A percentile compares a stretch with the other conserved stretches of the same genome.
Evolutionary conservation across 2,329 filamentous ascomycete species (phyloP).

Genomic region (Tothia fuscella): DNA sequence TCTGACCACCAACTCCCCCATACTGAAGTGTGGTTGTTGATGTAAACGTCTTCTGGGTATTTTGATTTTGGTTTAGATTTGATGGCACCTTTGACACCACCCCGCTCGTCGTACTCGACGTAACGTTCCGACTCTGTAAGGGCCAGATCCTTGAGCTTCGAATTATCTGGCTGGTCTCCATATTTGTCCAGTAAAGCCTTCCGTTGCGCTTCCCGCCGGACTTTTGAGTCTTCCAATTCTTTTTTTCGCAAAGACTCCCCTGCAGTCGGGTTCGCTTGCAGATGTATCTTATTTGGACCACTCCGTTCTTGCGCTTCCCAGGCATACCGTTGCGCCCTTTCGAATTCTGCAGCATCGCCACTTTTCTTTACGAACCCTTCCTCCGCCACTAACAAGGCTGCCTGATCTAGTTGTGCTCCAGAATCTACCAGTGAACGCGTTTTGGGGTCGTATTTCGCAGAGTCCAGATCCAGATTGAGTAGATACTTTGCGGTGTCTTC

Average conservation of each 20-base stretch:
- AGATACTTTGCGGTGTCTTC: conserved; percentile 98
- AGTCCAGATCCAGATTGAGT: conserved; percentile 87
- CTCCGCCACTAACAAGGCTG: conserved; percentile 74
- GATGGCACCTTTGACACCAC: conserved; percentile 76
- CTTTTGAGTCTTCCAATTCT: conserved; percentile 60
- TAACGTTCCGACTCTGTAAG: conserved; percentile 75
- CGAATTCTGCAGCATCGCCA: conserved; percentile 87
- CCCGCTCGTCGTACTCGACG: conserved; percentile 87
- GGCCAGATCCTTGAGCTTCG: conserved; percentile 51
- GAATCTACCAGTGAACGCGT: conserved; percentile 81
- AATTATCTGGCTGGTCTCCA: conserved; percentile 30
- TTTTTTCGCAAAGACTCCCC: conserved; percentile 76
- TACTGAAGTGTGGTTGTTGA: conserved; percentile 84
- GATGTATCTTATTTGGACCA: conserved; percentile 67
- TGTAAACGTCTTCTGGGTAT: conserved; percentile 75
- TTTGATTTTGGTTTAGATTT: conserved; percentile 73
- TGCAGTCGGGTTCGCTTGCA: conserved; percentile 93
- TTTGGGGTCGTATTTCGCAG: conserved; percentile 95
- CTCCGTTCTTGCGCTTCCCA: conserved; percentile 89
- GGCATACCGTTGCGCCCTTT: conserved; percentile 75
- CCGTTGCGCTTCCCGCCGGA: conserved; percentile 54
- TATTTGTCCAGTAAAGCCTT: conserved; percentile 72
- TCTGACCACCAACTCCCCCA: conserved; percentile 98
- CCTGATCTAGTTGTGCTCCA: conserved; percentile 67
- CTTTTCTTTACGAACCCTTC: conserved; percentile 83